Conservation (phyloP, 805 yeast genomes). For the Candida dendrica region DNA sequence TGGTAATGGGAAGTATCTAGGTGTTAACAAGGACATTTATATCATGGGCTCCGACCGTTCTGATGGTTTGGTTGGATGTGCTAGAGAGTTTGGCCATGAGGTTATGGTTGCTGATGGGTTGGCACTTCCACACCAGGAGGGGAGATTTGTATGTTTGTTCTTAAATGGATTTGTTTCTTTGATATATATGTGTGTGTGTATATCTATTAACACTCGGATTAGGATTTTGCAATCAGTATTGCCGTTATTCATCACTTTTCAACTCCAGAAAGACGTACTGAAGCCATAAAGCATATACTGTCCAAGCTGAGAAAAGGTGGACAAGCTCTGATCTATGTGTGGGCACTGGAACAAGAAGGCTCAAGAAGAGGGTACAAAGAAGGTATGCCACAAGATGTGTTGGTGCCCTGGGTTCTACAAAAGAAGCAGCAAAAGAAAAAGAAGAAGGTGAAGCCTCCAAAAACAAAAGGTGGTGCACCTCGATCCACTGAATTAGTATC, state of each 20-base stretch:
- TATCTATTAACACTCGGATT: too few species aligned
- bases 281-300: slow-evolving; percentile 67
- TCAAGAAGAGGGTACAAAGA: slow-evolving; percentile 87
- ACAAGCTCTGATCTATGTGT: slow-evolving; percentile 75
- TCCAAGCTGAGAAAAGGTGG: slow-evolving; percentile 54
- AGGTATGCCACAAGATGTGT: slow-evolving; percentile 87
- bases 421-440: slow-evolving; percentile 28
- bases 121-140: slow-evolving; percentile 44
- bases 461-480: slow-evolving; percentile 11
- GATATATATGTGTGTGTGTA: too few species aligned
- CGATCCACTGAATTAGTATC: not conserved
- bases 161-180: slow-evolving; percentile 4
- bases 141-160: slow-evolving; percentile 24
- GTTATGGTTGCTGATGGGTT: slow-evolving; percentile 80
- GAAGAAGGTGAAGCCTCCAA: slow-evolving; percentile 18
- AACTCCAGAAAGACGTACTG: slow-evolving; percentile 70
- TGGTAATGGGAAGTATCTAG: slow-evolving; percentile 91
- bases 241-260: slow-evolving; percentile 96
- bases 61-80: slow-evolving; percentile 61
- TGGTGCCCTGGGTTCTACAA: slow-evolving; percentile 92
- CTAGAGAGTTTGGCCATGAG: slow-evolving; percentile 42
- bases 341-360: slow-evolving; percentile 91
- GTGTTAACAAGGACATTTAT: slow-evolving; percentile 58
- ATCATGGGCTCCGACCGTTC: slow-evolving; percentile 74
- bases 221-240: slow-evolving; percentile 80